Conservation (phyloP, 306 rosid species). For the Alnus rubra region DNA sequence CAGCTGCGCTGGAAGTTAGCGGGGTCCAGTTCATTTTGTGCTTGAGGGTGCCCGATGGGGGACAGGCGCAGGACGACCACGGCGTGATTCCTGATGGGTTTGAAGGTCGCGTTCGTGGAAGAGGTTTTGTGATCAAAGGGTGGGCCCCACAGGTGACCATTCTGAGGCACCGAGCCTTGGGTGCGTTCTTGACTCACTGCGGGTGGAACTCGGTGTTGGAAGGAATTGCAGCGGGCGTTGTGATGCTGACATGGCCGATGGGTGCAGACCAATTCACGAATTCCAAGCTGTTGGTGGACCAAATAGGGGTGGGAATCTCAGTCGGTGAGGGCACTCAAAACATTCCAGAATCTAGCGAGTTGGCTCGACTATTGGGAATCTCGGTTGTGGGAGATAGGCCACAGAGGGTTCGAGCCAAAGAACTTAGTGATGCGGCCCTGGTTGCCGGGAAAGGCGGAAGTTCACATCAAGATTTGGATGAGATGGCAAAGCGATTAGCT, state of each 20-base stretch:
- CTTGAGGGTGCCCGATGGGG: background rate
- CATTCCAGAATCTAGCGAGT: slow-evolving; percentile 22
- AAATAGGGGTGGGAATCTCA: slow-evolving; percentile 33
- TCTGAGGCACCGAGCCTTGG: slow-evolving; percentile 43
- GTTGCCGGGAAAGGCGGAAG: slow-evolving; percentile 37
- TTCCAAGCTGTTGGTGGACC: slow-evolving; percentile 40
- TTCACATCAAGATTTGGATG: slow-evolving; percentile 40
- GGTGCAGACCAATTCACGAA: slow-evolving; percentile 45
- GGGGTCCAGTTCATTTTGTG: slow-evolving; percentile 37
- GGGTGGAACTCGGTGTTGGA: slow-evolving; percentile 64
- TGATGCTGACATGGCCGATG: slow-evolving; percentile 65
- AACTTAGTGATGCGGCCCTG: slow-evolving; percentile 27
- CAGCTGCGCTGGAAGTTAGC: slow-evolving; percentile 29
- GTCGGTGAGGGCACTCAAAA: slow-evolving; percentile 33
- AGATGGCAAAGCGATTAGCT: slow-evolving; percentile 18
- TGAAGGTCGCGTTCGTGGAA: slow-evolving; percentile 20
- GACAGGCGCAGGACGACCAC: slow-evolving; percentile 13
- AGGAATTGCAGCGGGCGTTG: slow-evolving; percentile 39
- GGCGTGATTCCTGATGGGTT: slow-evolving; percentile 17
- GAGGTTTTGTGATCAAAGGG: slow-evolving; percentile 38
- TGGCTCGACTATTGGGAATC: slow-evolving; percentile 19
- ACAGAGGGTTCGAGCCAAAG: slow-evolving; percentile 30
- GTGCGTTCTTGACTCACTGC: slow-evolving; percentile 51
- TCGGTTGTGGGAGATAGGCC: slow-evolving; percentile 8
- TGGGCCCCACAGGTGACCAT: slow-evolving; percentile 55